Conservation (phyloP, 768 basidiomycete genomes). For the Leucocoprinus leucothites region DNA sequence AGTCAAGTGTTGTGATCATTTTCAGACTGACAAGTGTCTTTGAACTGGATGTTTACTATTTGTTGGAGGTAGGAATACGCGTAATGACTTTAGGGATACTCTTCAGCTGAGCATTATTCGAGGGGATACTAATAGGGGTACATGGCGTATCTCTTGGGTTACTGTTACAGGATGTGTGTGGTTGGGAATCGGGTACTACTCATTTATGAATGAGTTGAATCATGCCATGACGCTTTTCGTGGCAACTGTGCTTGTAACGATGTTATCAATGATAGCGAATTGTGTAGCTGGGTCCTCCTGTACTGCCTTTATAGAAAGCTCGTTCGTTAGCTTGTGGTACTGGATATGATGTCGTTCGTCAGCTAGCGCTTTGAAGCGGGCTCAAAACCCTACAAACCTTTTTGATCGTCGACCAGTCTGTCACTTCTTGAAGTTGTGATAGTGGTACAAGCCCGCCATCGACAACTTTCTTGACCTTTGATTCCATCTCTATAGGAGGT, state of each 20-base stretch:
- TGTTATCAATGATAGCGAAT: constrained; percentile 48
- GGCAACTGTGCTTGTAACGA: constrained; percentile 77
- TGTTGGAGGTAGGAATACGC: too few species aligned
- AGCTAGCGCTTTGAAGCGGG: not conserved
- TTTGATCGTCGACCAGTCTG: constrained; percentile 72
- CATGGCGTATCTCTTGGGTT: too few species aligned
- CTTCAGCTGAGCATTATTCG: too few species aligned
- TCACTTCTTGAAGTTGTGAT: constrained; percentile 38
- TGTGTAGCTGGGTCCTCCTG: constrained; percentile 33
- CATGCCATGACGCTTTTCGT: constrained; percentile 66
- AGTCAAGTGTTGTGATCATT: too few species aligned
- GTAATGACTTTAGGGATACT: too few species aligned
- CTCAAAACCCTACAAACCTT: constrained; percentile 60
- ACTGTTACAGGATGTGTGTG: too few species aligned
- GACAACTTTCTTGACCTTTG: constrained; percentile 56
- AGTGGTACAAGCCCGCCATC: constrained; percentile 53
- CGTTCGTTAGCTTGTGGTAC: constrained; percentile 71
- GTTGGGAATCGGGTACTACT: too few species aligned
- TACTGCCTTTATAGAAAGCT: constrained; percentile 36
- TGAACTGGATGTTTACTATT: too few species aligned
- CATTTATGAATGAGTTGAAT: too few species aligned
- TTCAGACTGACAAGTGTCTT: too few species aligned
- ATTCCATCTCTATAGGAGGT: constrained; percentile 35
- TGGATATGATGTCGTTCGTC: constrained; percentile 19
- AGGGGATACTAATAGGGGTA: too few species aligned